Evolutionary conservation across 169 alveolate genomes (phyloP).

Genomic region (Ichthyophthirius multifiliis): DNA sequence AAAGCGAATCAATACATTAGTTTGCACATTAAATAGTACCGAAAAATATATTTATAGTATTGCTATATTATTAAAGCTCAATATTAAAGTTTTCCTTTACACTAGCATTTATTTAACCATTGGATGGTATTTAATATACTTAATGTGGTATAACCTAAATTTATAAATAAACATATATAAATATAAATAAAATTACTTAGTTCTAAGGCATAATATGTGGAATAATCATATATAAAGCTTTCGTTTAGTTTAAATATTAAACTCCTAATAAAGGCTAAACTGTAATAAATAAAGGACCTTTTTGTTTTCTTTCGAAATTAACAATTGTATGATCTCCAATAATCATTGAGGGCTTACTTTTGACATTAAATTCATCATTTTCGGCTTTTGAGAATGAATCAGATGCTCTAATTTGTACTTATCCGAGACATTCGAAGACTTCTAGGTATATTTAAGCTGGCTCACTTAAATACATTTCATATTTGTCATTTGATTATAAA

Average conservation of each 20-base stretch:
- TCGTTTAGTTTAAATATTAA: neutral
- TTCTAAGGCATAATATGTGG: neutral
- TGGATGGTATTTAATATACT: neutral
- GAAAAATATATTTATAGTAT: neutral
- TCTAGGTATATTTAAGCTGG: neutral
- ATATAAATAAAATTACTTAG: neutral
- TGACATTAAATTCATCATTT: neutral
- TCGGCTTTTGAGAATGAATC: neutral
- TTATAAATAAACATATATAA: neutral
- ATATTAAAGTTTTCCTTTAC: neutral
- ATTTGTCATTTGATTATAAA: neutral
- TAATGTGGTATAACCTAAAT: constrained; percentile 4
- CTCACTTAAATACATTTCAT: neutral
- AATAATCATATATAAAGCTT: neutral
- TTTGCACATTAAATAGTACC: neutral
- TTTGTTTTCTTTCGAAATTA: neutral
- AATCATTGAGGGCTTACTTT: neutral
- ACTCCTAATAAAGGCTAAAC: neutral
- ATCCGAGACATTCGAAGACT: neutral
- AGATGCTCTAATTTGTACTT: neutral
- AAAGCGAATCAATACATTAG: neutral
- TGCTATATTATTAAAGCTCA: neutral
- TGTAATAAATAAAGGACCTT: neutral
- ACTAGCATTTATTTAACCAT: neutral
- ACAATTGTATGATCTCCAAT: neutral